Base-by-base conservation (phyloP, 495 filamentous ascomycete species). In the Aspergillus bridgeri region DNA sequence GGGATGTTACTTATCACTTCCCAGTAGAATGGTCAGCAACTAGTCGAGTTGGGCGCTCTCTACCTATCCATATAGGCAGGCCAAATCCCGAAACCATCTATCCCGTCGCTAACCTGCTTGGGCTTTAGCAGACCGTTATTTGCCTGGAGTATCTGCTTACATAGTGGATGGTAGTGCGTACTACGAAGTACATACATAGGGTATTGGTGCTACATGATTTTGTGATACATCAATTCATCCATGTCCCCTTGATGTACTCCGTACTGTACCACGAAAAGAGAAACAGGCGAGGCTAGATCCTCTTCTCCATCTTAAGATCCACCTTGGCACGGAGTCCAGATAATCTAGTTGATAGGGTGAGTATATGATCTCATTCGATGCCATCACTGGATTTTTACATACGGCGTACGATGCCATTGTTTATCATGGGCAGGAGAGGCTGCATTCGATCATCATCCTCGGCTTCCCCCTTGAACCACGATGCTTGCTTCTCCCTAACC, bases 51-150 rank as follows among this genome's bases (percentile, higher is more conserved):
- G 33, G 33, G 33, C 33, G 13, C 5, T n/a, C 50, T 42, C 19
- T 52, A 52, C 23, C 29, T 52, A 43, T 21, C 29, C 22, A n/a
- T n/a, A n/a, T 19, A 52, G 21, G 42, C 50, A 43, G 6, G 50
- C 42, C 17, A 52, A 19, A 52, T 42, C 24, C 25, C 23, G 20
- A 19, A 52, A n/a, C n/a, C 27, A 6, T 15, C 18, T 42, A 52
- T 43, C 29, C 2, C 22, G 19, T 52, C 50, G 3, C 56, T 58
- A 53, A 44, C 21, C 54, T 44, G 15, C 21, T 48, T 54, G 21
- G 2, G 46, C 25, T 44, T 54, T 58, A 64, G 61, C 13, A 42
- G 54, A 49, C 61, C 58, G 57, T 64, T 63, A 53, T 48, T 45
- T 38, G 33, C 17, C 46, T 23, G 19, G 46, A 17, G 46, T 48